A percentile compares a stretch with the other conserved stretches of the same genome.
phyloP scores from a whole-genome alignment of 768 basidiomycete genomes.

The Hypsizygus marmoreus region DNA sequence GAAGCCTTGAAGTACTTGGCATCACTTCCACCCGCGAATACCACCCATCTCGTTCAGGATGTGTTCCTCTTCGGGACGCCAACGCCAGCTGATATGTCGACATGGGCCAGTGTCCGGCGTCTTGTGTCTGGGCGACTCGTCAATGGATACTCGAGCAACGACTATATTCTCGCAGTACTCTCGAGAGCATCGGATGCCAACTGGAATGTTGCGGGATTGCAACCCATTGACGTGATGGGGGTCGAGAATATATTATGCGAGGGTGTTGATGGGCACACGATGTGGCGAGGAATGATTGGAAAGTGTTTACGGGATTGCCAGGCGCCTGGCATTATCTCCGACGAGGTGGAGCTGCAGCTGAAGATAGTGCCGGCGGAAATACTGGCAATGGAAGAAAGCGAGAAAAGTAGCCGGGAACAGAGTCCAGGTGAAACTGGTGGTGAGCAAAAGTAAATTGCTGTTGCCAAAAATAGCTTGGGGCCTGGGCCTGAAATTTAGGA shows the following conservation, averaged over 20 bases:
- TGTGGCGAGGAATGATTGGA: slow-evolving; percentile 53
- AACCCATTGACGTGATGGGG: slow-evolving; percentile 48
- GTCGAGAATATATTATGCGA: slow-evolving; percentile 53
- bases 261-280: slow-evolving; percentile 50
- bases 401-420: too few species aligned
- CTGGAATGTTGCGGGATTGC: slow-evolving; percentile 55
- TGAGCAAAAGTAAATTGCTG: too few species aligned
- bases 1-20: slow-evolving; percentile 54
- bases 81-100: slow-evolving; percentile 34
- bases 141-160: slow-evolving; percentile 52
- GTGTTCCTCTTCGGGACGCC: slow-evolving; percentile 59
- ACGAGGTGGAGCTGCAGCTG: slow-evolving; percentile 38
- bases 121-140: slow-evolving; percentile 54
- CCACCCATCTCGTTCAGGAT: slow-evolving; percentile 51
- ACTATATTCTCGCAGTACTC: slow-evolving; percentile 57
- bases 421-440: slow-evolving; percentile 16
- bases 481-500: too few species aligned
- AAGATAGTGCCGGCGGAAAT: slow-evolving; percentile 26
- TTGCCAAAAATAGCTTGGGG: too few species aligned
- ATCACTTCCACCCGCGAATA: slow-evolving; percentile 42
- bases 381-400: slow-evolving; percentile 6
- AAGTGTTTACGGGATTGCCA: slow-evolving; percentile 40
- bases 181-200: slow-evolving; percentile 45
- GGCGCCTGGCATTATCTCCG: slow-evolving; percentile 39
- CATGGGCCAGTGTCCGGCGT: slow-evolving; percentile 50